Evolutionary conservation across 179 eudicot species (phyloP).

Genomic region (Silene vulgaris): DNA sequence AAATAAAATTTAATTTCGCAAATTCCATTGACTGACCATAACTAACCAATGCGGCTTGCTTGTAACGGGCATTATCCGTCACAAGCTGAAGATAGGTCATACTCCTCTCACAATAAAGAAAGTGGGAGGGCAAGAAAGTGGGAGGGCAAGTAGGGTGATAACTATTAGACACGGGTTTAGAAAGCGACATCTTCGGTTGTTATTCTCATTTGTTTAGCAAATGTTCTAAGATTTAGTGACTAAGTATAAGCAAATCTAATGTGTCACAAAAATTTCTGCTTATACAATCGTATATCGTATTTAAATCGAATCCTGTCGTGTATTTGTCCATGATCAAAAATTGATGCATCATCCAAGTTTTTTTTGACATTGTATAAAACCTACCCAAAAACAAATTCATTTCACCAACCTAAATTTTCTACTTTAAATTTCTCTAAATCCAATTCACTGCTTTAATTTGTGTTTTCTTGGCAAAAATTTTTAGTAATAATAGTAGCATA

Average conservation of each 20-base stretch:
- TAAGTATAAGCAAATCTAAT: neutral
- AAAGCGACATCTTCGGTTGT: too few relatives aligned
- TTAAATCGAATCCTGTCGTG: neutral
- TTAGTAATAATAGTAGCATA: too few relatives aligned
- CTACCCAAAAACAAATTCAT: neutral
- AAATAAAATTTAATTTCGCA: too few relatives aligned
- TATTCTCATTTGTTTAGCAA: neutral
- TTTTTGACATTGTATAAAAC: slow-evolving; percentile 16
- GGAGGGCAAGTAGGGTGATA: too few relatives aligned
- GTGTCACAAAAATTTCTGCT: slow-evolving; percentile 14
- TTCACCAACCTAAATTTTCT: slow-evolving; percentile 15
- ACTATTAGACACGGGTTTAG: too few relatives aligned
- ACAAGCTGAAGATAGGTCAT: too few relatives aligned
- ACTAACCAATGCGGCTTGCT: too few relatives aligned
- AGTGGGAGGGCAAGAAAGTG: too few relatives aligned
- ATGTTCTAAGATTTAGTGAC: neutral
- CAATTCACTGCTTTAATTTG: neutral
- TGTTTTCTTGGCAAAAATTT: neutral
- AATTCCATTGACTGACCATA: too few relatives aligned
- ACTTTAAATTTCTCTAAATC: neutral
- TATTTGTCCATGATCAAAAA: neutral
- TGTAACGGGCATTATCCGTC: too few relatives aligned
- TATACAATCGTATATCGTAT: slow-evolving; percentile 15
- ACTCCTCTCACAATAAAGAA: too few relatives aligned
- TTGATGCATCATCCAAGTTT: slow-evolving; percentile 1